phyloP scores from a whole-genome alignment of 192 early-diverging fungal genomes.

The Irineochytrium annulatum region DNA sequence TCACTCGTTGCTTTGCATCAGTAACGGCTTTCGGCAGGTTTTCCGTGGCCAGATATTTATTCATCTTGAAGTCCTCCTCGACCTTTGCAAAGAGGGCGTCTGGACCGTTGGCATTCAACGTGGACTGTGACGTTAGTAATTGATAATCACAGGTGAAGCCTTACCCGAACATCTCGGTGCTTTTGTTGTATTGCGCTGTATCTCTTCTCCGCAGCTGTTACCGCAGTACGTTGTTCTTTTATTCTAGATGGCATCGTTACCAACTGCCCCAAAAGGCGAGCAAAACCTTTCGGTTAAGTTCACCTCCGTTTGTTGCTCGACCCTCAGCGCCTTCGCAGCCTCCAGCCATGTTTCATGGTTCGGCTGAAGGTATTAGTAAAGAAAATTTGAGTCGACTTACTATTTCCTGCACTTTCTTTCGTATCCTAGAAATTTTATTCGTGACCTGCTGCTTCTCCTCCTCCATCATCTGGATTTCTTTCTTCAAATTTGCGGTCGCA shows the following conservation, averaged over 20 bases:
- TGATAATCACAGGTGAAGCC: background rate
- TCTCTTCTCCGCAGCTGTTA: slow-evolving; percentile 39
- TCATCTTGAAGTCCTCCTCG: slow-evolving; percentile 58
- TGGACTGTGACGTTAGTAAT: slow-evolving; percentile 18
- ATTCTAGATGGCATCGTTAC: slow-evolving; percentile 26
- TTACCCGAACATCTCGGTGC: slow-evolving; percentile 49
- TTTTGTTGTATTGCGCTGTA: slow-evolving; percentile 26
- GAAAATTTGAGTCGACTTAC: slow-evolving; percentile 29
- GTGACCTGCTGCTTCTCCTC: slow-evolving; percentile 62
- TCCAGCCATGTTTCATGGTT: slow-evolving; percentile 56
- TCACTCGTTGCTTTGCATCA: slow-evolving; percentile 38
- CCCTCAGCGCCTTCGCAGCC: slow-evolving; percentile 50
- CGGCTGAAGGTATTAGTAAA: slow-evolving; percentile 30
- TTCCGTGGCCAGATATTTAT: slow-evolving; percentile 50
- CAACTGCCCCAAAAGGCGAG: background rate
- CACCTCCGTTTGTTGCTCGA: slow-evolving; percentile 46
- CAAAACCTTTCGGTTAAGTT: slow-evolving; percentile 39
- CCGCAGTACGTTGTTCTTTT: slow-evolving; percentile 43
- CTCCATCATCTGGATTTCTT: slow-evolving; percentile 60
- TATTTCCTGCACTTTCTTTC: slow-evolving; percentile 53
- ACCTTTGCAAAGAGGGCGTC: slow-evolving; percentile 46
- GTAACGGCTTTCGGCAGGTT: slow-evolving; percentile 45
- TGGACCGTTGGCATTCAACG: slow-evolving; percentile 32
- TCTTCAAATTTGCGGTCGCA: slow-evolving; percentile 41
- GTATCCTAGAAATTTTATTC: slow-evolving; percentile 45